A percentile compares a stretch with the other conserved stretches of the same genome.
These are phyloP conservation scores for Immersiporthe knoxdaviesiana DNA, from an alignment of 2,329 filamentous ascomycete species.

Conservation along the genomic window DNA sequence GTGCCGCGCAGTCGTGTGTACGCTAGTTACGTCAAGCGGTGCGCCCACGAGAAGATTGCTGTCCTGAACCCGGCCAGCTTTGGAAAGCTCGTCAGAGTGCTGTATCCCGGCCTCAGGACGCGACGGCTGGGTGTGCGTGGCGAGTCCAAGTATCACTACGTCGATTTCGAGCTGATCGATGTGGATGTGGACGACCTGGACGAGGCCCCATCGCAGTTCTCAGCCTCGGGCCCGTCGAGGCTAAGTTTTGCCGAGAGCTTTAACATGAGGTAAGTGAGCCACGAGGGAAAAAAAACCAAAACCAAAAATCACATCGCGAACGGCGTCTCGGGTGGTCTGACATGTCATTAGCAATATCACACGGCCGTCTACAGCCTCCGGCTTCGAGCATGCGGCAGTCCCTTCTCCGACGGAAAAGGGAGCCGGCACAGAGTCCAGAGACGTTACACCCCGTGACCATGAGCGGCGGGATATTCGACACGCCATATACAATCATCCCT, in stretches of 20 bases:
- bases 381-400: constrained; percentile 9
- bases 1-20: constrained; percentile 93
- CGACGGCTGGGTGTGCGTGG: constrained; percentile 88
- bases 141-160: constrained; percentile 98
- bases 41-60: constrained; percentile 90
- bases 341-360: constrained; percentile 37
- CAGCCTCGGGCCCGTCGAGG: constrained; percentile 39
- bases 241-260: constrained; percentile 26
- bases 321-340: constrained; percentile 28
- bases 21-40: constrained; percentile 90
- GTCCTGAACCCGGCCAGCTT: constrained; percentile 97
- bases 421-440: neutral
- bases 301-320: too few species aligned
- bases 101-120: constrained; percentile 94
- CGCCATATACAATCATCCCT: constrained; percentile 64
- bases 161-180: constrained; percentile 65
- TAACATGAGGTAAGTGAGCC: constrained; percentile 57
- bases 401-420: constrained; percentile 16
- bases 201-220: constrained; percentile 26
- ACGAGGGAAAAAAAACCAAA: constrained; percentile 32
- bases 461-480: constrained; percentile 43
- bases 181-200: constrained; percentile 44
- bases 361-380: constrained; percentile 27
- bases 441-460: constrained; percentile 10
- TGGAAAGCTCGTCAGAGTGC: constrained; percentile 92